Base-by-base conservation (phyloP, 1,284 basidiomycete species). In the Rhodotorula sp. region DNA sequence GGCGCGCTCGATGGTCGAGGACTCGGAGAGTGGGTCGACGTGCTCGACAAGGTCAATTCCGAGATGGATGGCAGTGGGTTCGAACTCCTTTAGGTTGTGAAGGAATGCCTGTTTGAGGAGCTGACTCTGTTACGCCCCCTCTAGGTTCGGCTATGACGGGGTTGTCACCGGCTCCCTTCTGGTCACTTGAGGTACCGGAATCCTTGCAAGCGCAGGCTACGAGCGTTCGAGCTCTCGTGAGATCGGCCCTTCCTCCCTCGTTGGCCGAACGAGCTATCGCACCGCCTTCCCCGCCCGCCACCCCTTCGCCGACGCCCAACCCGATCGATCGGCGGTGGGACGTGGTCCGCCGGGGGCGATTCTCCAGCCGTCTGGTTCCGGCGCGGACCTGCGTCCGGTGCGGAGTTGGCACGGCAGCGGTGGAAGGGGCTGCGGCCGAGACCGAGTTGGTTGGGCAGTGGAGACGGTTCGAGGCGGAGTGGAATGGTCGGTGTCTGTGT, bases 401-500 rank as follows among this genome's bases (percentile, higher is more conserved):
- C 20, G 68, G 68, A 0, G 46, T 54, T 0, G 20, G 47, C 7
- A 67, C 66, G 10, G 18, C 14, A 5, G 66, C 66, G 59, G 14
- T 52, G 12, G 49, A 60, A 18, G 58, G 20, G 2, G 31, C 23
- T 20, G 48, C 31, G 46, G 10, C 16, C 18, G 56, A 12, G 16
- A 18, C 18, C 23, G 51, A 39, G 39, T 46, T 5, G 46, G 39
- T 62, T 29, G 62, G 57, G 34, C 43, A 56, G 21, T 67, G 60
- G 66, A n/a, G 54, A 31, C 31, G 60, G 66, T 48, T 43, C 46
- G 60, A 58, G 60, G 60, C 26, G 1, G 60, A 43, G 54, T 73
- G 64, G 62, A 56, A 64, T 47, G 68, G 43, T 5, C 46, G 59
- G 62, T 73, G 71, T 23, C 46, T 64, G 3, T 72, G 71, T 51